Base-by-base conservation (phyloP, 148 eudicot genomes). In the Chenopodium quinoa region DNA sequence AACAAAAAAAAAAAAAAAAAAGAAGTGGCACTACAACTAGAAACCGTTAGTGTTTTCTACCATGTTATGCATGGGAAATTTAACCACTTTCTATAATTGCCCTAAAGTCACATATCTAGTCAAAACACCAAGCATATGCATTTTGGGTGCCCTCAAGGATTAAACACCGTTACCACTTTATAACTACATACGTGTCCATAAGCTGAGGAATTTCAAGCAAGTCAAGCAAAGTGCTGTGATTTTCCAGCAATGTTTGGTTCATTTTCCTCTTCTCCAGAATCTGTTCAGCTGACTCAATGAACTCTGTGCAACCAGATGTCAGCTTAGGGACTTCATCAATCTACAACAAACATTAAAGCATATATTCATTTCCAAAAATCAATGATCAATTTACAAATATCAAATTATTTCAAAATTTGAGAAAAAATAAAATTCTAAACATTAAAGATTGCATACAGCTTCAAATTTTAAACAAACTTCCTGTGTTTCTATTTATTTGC, bases 131-230 rank as follows among this genome's bases (percentile, higher is more conserved):
- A 8, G 23, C 62, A 7, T 40, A 80, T n/a, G 54, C 66, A 71
- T 10, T 80, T 23, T 3, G 32, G n/a, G 44, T 22, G 34, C 71
- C 69, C 62, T 73, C 47, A 10, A 81, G 75, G n/a, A 66, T 25
- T 40, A 48, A 32, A 64, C 29, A 40, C 11, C 25, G 27, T 46
- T 44, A 80, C 47, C 48, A 64, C 54, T 65, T 65, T 29, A 50
- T 27, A 64, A 81, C 77, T 84, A 91, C 94, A 71, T 94, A 96
- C 99, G 99, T 96, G 92, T 96, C 99, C 99, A 96, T 96, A 83
- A 96, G 98, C 88, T 96, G 99, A 83, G 99, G 99, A 89, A 96
- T 96, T 90, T 96, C 99, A 85, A 96, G 99, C 92, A 96, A 91
- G 91, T 96, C 99, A 83, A 96, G 99, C 93, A 94, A 88, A 80